These are phyloP conservation scores for Neohortaea acidophila DNA, from an alignment of 495 filamentous ascomycete genomes.

Conservation along the genomic window DNA sequence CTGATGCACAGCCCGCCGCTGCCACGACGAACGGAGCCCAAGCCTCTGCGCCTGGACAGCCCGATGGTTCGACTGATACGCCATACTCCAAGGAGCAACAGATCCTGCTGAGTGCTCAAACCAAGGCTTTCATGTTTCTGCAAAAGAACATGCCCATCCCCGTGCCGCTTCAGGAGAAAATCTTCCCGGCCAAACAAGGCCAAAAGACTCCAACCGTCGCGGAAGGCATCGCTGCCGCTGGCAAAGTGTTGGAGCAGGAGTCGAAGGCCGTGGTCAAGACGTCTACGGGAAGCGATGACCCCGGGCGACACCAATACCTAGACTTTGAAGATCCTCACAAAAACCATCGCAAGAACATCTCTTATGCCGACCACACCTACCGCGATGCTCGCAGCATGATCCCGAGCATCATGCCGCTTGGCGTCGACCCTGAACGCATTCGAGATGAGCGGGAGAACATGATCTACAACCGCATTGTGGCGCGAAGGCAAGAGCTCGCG, in stretches of 20 bases:
- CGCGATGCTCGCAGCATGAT: constrained; percentile 60
- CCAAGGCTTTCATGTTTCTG: constrained; percentile 65
- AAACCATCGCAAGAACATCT: constrained; percentile 43
- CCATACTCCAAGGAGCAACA: constrained; percentile 59
- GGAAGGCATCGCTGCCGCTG: constrained; percentile 40
- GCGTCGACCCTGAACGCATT: constrained; percentile 69
- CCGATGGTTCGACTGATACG: constrained; percentile 20
- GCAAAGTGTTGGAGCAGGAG: constrained; percentile 37
- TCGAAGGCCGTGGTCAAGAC: constrained; percentile 22
- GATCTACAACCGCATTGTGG: constrained; percentile 73
- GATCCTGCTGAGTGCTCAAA: constrained; percentile 55
- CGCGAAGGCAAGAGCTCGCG: constrained; percentile 69
- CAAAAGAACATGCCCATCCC: constrained; percentile 70
- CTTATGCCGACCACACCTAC: constrained; percentile 59
- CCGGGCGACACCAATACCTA: constrained; percentile 37
- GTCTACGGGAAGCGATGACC: constrained; percentile 17
- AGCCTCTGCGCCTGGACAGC: constrained; percentile 1
- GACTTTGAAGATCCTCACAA: constrained; percentile 53
- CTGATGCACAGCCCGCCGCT: not conserved
- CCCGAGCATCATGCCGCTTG: constrained; percentile 72
- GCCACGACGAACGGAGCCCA: not conserved
- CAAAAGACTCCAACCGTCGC: constrained; percentile 42
- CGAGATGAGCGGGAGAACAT: constrained; percentile 74
- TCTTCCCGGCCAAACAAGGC: constrained; percentile 56
- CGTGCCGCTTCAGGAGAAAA: constrained; percentile 51